Evolutionary conservation across 1,139 yeast genomes (phyloP).

Genomic region (Insectozyma bohioensis): DNA sequence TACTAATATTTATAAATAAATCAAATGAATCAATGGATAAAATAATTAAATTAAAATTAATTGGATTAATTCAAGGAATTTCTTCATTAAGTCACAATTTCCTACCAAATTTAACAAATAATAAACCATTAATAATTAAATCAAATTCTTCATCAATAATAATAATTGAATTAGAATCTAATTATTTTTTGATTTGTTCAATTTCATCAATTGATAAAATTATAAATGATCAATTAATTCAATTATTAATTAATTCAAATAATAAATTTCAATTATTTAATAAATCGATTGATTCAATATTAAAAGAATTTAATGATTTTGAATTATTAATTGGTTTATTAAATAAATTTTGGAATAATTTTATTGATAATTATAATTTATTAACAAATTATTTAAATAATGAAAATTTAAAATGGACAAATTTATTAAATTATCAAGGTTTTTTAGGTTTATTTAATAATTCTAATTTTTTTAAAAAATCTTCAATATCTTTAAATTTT

Average conservation of each 20-base stretch:
- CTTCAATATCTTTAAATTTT: slow-evolving; percentile 26
- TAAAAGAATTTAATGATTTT: slow-evolving; percentile 16
- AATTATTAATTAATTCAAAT: slow-evolving; percentile 24
- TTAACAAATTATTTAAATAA: slow-evolving; percentile 19
- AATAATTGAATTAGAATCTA: slow-evolving; percentile 26
- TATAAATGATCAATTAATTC: slow-evolving; percentile 28
- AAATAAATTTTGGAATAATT: slow-evolving; percentile 31
- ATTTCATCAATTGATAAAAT: slow-evolving; percentile 20
- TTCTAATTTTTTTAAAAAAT: slow-evolving; percentile 33
- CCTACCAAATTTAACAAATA: slow-evolving; percentile 7
- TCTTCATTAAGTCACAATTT: slow-evolving; percentile 27
- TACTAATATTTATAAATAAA: not conserved
- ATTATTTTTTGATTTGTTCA: slow-evolving; percentile 29
- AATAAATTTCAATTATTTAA: slow-evolving; percentile 28
- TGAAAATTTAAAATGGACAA: slow-evolving; percentile 36
- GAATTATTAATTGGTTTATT: slow-evolving; percentile 21
- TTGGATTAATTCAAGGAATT: slow-evolving; percentile 42
- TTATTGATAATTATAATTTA: slow-evolving; percentile 27
- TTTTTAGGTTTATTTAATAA: slow-evolving; percentile 30
- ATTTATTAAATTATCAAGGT: slow-evolving; percentile 36
- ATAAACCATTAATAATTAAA: slow-evolving; percentile 23
- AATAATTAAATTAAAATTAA: slow-evolving; percentile 19
- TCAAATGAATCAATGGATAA: not conserved
- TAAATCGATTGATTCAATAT: slow-evolving; percentile 22
- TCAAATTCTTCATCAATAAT: slow-evolving; percentile 28